phyloP scores from a whole-genome alignment of 192 early-diverging fungal species.

The Gonapodya prolifera region DNA sequence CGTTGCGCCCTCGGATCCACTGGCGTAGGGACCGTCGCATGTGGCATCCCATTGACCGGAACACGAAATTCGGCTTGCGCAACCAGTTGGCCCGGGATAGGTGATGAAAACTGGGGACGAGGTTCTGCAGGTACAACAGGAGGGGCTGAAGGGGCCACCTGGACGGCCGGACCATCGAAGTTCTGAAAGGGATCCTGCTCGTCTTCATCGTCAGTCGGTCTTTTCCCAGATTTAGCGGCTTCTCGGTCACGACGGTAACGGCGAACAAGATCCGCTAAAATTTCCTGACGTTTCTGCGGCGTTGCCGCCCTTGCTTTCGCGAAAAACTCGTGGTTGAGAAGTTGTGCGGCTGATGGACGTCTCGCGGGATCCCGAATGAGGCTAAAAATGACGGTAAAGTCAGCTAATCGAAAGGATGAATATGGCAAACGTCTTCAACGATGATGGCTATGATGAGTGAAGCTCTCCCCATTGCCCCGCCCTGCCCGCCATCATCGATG shows the following conservation, averaged over 20 bases:
- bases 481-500: no score
- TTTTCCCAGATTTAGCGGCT: not conserved
- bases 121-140: not conserved
- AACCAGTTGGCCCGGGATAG: no score
- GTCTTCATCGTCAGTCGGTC: constrained; percentile 29
- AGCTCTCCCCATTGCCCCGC: no score
- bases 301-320: constrained; percentile 15
- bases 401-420: no score
- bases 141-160: not conserved
- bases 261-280: constrained; percentile 6
- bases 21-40: no score
- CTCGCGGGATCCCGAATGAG: constrained; percentile 32
- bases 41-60: no score
- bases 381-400: no score
- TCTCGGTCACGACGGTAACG: not conserved
- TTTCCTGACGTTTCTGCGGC: not conserved
- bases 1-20: no score
- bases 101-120: not conserved
- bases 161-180: constrained; percentile 1
- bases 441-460: no score
- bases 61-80: no score
- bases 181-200: constrained; percentile 22
- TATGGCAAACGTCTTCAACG: no score
- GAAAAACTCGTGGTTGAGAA: constrained; percentile 47
- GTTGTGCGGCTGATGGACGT: constrained; percentile 33